phyloP scores from a whole-genome alignment of 2,329 filamentous ascomycete genomes.

The Diaporthe citri region DNA sequence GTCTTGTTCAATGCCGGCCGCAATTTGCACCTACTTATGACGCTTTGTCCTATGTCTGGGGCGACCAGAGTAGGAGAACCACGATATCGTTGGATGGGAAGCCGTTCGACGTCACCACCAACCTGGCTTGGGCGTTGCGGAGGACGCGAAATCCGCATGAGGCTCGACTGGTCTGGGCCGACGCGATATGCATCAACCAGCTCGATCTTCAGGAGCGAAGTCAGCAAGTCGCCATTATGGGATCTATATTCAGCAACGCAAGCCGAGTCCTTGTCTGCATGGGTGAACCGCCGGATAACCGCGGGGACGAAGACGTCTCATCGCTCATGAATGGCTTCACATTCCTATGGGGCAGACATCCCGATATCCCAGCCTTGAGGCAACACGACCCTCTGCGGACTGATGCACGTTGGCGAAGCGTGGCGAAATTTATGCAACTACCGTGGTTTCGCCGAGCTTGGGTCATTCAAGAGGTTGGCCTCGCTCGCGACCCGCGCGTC shows the following conservation, averaged over 20 bases:
- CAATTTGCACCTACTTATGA: background rate
- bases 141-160: background rate
- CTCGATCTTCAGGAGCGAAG: conserved; percentile 28
- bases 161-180: conserved; percentile 29
- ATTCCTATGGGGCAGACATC: background rate
- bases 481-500: background rate
- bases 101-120: background rate
- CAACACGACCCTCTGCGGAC: background rate
- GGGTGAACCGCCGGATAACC: background rate
- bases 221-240: conserved; percentile 36
- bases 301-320: background rate
- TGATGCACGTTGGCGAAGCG: background rate
- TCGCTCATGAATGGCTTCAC: conserved; percentile 17
- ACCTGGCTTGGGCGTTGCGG: conserved; percentile 5
- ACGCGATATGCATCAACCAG: conserved; percentile 30
- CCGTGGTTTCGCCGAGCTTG: conserved; percentile 22
- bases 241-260: conserved; percentile 20
- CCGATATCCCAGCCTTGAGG: background rate
- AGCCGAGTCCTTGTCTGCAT: background rate
- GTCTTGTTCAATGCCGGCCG: background rate
- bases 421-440: background rate
- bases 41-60: conserved; percentile 14
- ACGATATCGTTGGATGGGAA: background rate
- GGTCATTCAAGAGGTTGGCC: conserved; percentile 25
- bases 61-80: background rate